Conservation (phyloP, 257 asterid genomes). For the Ophiorrhiza pumila region DNA sequence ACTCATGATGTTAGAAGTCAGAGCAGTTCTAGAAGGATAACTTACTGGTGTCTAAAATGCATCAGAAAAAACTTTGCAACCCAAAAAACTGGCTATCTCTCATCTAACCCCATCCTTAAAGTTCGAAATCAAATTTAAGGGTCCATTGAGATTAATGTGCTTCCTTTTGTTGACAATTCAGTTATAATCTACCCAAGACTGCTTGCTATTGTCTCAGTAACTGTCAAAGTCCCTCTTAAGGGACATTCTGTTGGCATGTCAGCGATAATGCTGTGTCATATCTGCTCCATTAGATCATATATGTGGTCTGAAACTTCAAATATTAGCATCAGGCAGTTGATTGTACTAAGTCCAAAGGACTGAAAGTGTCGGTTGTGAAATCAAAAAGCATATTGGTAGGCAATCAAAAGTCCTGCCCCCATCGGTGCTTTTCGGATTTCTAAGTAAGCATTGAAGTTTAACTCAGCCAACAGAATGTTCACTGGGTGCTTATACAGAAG, state of each 20-base stretch:
- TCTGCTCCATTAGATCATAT: not conserved
- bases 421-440: not conserved
- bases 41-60: not conserved
- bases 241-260: not conserved
- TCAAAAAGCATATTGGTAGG: no score
- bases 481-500: not conserved
- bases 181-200: not conserved
- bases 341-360: not conserved
- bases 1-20: not conserved
- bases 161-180: not conserved
- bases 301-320: not conserved
- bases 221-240: not conserved
- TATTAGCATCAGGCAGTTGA: not conserved
- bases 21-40: not conserved
- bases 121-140: not conserved
- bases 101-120: not conserved
- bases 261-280: not conserved
- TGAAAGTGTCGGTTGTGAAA: not conserved
- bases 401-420: not conserved
- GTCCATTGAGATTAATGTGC: not conserved
- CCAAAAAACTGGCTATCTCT: not conserved
- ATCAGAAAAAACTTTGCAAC: not conserved
- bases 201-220: no score
- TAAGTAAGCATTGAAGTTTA: not conserved
- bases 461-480: not conserved